Percentiles rank a stretch among this genome's conserved stretches.
Conservation (phyloP, 2,329 filamentous ascomycete genomes). For the Akanthomyces dipterigenus region DNA sequence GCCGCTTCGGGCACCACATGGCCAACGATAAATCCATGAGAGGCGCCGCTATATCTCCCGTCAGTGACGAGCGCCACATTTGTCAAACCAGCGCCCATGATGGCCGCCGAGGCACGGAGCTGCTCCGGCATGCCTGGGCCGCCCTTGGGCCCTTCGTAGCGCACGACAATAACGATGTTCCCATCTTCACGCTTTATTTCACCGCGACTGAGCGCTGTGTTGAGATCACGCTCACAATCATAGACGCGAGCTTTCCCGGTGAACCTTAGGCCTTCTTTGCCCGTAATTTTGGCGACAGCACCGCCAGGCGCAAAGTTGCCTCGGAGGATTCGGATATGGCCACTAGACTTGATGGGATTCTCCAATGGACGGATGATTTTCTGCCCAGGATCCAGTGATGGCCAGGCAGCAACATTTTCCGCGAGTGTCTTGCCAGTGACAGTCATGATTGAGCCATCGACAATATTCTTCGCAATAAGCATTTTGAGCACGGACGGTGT, state of each 20-base stretch:
- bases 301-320: slow-evolving; percentile 79
- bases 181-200: slow-evolving; percentile 50
- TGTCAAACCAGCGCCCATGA: slow-evolving; percentile 84
- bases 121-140: slow-evolving; percentile 97
- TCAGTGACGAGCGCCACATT: slow-evolving; percentile 92
- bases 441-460: slow-evolving; percentile 73
- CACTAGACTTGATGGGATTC: slow-evolving; percentile 64
- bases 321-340: slow-evolving; percentile 74
- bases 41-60: slow-evolving; percentile 80
- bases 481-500: slow-evolving; percentile 82
- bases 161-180: slow-evolving; percentile 82
- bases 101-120: slow-evolving; percentile 77
- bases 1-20: slow-evolving; percentile 90
- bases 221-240: slow-evolving; percentile 74
- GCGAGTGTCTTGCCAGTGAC: slow-evolving; percentile 79
- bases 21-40: slow-evolving; percentile 88
- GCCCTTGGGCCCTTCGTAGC: slow-evolving; percentile 90
- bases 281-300: slow-evolving; percentile 85
- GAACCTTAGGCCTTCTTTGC: slow-evolving; percentile 79
- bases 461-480: slow-evolving; percentile 65
- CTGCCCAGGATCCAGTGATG: slow-evolving; percentile 70
- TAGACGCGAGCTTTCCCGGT: slow-evolving; percentile 74
- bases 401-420: slow-evolving; percentile 72
- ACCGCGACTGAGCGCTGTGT: slow-evolving; percentile 66
- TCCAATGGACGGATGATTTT: slow-evolving; percentile 70